Percentiles rank a stretch among this genome's conserved stretches.
phyloP scores from a whole-genome alignment of 1,284 basidiomycete genomes.

The Naganishia sp. region DNA sequence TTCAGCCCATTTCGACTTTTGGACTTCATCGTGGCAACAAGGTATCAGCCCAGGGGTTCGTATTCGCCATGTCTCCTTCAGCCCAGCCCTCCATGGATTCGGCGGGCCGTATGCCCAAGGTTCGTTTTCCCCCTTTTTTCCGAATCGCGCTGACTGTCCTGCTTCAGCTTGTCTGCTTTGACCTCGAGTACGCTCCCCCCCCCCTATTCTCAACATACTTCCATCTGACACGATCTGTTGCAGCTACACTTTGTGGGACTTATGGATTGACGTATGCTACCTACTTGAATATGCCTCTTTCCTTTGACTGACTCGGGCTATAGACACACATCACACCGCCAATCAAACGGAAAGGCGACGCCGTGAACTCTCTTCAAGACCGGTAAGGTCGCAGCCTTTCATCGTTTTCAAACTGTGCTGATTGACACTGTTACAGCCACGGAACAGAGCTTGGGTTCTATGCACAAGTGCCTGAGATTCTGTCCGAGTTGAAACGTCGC shows the following conservation, averaged over 20 bases:
- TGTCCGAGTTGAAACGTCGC: slow-evolving; percentile 62
- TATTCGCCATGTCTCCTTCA: slow-evolving; percentile 12
- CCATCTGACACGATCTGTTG: not conserved
- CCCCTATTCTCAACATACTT: no score
- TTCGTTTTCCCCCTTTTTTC: not conserved
- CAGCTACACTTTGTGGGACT: slow-evolving; percentile 23
- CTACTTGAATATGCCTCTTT: no score
- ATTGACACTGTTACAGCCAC: not conserved
- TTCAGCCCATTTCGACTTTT: slow-evolving; percentile 1
- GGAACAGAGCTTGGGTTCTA: slow-evolving; percentile 22
- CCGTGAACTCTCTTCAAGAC: slow-evolving; percentile 26
- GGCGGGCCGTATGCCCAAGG: slow-evolving; percentile 24
- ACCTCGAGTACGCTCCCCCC: slow-evolving; percentile 5
- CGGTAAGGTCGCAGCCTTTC: slow-evolving; percentile 7
- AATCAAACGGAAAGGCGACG: slow-evolving; percentile 29
- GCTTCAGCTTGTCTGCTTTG: slow-evolving; percentile 25
- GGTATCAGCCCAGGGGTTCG: not conserved
- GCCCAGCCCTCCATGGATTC: not conserved
- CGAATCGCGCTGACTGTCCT: not conserved
- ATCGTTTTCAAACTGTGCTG: not conserved
- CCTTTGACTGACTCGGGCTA: not conserved
- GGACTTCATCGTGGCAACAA: not conserved
- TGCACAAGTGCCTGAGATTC: slow-evolving; percentile 55
- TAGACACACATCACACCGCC: slow-evolving; percentile 31
- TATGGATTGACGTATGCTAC: slow-evolving; percentile 16